Base-by-base conservation (phyloP, 345 rosid genomes). In the Odontarrhena argentea region DNA sequence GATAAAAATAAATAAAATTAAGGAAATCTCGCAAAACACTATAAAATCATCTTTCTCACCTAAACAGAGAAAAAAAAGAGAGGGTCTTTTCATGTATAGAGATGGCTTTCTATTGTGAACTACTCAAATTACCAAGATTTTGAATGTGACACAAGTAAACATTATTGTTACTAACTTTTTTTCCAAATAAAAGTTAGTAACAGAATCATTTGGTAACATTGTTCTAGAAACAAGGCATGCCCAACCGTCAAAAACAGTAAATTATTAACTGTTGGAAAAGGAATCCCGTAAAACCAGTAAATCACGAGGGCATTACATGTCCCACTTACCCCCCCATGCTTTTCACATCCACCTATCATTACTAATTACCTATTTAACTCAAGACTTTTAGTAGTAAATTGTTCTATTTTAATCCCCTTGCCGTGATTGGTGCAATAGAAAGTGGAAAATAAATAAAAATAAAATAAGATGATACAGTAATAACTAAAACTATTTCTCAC, bases 351-450 rank as follows among this genome's bases (percentile, higher is more conserved):
- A 48, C 70, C 70, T 63, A 71, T 63, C 75, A 71, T 71, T 40
- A 55, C 68, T 36, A 47, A 45, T 18, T 30, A 46, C 69, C 63
- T 63, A 71, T 63, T 63, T 9, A 51, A 3, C 69, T 12, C 28
- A 55, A 2, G 75, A 71, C 75, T 71, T 71, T 54, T 3, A 13
- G 47, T 4, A 10, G 32, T 55, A 3, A 43, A 30, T 13, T 28
- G 59, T 60, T 13, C 5, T 24, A 40, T 59, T 60, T 13, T 8
- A 63, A 63, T 26, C 24, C 52, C 44, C 58, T 11, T 63, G 24
- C 76, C 76, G 76, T 49, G 52, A 56, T 64, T 71, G 60, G 76
- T 71, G 76, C 70, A 71, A 8, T 63, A 55, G 5, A 5, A 70
- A 14, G 45, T 71, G 53, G 7, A 41, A 9, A 30, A 0, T 4